Base-by-base conservation (phyloP, 345 rosid genomes). In the Brassica nigra region DNA sequence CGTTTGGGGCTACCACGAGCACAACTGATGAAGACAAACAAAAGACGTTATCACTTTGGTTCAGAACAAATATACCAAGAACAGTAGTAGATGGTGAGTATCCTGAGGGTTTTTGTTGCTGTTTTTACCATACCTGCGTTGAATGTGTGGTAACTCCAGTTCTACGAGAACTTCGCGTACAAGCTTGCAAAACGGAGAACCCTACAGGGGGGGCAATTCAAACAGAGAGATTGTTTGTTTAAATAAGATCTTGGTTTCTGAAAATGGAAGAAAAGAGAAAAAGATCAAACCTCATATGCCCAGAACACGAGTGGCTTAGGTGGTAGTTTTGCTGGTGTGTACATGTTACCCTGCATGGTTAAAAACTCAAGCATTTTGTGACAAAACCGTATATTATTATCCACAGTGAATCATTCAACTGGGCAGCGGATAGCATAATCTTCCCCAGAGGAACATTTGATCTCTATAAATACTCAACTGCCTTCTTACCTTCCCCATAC, bases 1-100 rank as follows among this genome's bases (percentile, higher is more conserved):
- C 95, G 86, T 80, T 91, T 95, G 30, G 91, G 88, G 85, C 97
- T 95, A 30, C 99, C 97, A 1, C 95, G 94, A 68, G 92, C 97
- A 82, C 94, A 91, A 75, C 97, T 95, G 71, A 69, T 28, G 76
- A 57, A 73, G 68, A 5, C 39, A 18, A 71, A 54, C 54, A 57
- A 61, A 74, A 28, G 27, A 30, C 2, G 12, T 62, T 36, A 14
- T 16, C 18, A 64, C 23, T 31, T 31, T 62, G 67, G 37, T 14
- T 29, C 18, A 29, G 18, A 62, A 62, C 18, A 62, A n/a, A n/a
- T 63, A 63, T n/a, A 28, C 3, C 3, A 62, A 1, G 68, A 33
- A 8, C 3, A 63, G 68, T 31, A 31, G 23, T 31, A 31, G 23
- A 31, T 63, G 42, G 66, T 62, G 66, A 4, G 39, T 62, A 1